phyloP scores from a whole-genome alignment of 2,329 filamentous ascomycete species.

The Hypomyces perniciosus region DNA sequence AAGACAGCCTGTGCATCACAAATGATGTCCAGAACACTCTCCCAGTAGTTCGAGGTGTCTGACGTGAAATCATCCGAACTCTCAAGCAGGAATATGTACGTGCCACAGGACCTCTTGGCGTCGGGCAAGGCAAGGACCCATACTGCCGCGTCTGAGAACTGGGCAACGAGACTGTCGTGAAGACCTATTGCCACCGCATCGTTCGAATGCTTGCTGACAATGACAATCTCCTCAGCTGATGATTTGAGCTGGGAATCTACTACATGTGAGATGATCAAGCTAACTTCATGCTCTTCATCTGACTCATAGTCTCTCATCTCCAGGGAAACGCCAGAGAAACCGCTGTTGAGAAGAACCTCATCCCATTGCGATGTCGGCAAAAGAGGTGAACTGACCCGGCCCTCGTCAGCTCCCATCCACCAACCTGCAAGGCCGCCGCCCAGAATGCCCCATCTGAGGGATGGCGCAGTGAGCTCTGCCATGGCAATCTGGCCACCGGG shows the following conservation, averaged over 20 bases:
- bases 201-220: constrained; percentile 1
- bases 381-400: constrained; percentile 5
- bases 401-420: constrained; percentile 9
- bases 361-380: constrained; percentile 4
- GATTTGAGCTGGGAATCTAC: background rate
- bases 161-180: background rate
- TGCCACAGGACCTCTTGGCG: background rate
- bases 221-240: background rate
- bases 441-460: constrained; percentile 6
- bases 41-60: constrained; percentile 2
- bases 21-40: background rate
- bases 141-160: background rate
- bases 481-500: constrained; percentile 11
- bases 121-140: background rate
- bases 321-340: constrained; percentile 8
- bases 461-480: constrained; percentile 8
- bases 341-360: background rate
- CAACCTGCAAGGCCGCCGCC: constrained; percentile 1
- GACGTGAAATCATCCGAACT: background rate
- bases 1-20: constrained; percentile 3
- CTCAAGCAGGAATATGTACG: constrained; percentile 5
- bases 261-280: constrained; percentile 7
- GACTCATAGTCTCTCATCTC: constrained; percentile 8
- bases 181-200: background rate
- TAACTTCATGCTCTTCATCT: constrained; percentile 7